Conservation (phyloP, 2,329 filamentous ascomycete species). For the Fusarium algeriense region DNA sequence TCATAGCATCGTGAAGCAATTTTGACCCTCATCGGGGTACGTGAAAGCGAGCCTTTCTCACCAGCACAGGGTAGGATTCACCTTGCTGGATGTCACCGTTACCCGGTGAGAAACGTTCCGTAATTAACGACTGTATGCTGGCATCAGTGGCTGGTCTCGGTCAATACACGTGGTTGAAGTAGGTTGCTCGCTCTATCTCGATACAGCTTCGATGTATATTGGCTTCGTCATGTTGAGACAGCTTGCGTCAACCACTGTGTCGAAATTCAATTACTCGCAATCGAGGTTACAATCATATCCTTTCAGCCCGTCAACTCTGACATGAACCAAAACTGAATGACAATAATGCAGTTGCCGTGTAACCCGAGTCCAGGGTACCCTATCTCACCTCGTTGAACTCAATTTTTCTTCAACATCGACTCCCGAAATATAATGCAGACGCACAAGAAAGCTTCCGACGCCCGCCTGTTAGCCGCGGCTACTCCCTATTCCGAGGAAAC, state of each 20-base stretch:
- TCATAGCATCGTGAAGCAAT: conserved; percentile 28
- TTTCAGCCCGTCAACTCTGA: neutral
- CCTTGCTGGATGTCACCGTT: conserved; percentile 1
- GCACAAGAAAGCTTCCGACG: conserved; percentile 17
- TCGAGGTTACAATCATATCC: neutral
- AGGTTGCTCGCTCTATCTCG: neutral
- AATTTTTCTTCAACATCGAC: conserved; percentile 1
- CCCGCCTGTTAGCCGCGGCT: conserved; percentile 24
- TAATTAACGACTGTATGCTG: neutral
- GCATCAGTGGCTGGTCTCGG: conserved; percentile 9
- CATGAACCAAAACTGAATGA: conserved; percentile 4
- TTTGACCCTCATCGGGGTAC: conserved; percentile 25
- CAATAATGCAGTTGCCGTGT: conserved; percentile 2
- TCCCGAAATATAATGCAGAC: conserved; percentile 4
- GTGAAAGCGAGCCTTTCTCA: conserved; percentile 7
- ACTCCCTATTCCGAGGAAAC: conserved; percentile 24
- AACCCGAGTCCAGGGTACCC: neutral
- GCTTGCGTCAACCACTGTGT: conserved; percentile 15
- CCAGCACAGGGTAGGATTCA: conserved; percentile 14
- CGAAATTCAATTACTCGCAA: conserved; percentile 1
- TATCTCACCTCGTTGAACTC: conserved; percentile 1
- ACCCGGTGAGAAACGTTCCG: neutral
- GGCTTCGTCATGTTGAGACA: neutral
- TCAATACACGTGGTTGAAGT: conserved; percentile 7
- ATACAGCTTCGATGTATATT: neutral